Evolutionary conservation across 192 early-diverging fungal genomes (phyloP), one percentile per base, ranked within the genome.

Genomic region (Podila epigama): DNA sequence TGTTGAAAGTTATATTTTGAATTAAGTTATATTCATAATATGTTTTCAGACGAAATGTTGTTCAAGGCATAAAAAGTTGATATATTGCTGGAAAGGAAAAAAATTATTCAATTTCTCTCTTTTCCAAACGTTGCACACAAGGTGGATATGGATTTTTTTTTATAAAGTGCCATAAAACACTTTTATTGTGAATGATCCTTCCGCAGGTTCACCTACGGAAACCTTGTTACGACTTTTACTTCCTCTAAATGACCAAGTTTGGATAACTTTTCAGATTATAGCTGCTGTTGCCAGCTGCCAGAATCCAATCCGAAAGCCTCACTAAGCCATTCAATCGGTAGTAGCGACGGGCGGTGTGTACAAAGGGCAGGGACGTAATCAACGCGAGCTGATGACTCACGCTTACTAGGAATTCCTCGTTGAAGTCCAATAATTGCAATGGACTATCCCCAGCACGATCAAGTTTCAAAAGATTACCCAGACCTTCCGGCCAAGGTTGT

Each of bases 241-340:
- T 92, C 89, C 91, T 92, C 89, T 92, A 89, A 92, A 91, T 89
- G 88, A 87, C 84, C 89, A 89, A 92, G 91, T 91, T 92, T 90
- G 89, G 78, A 87, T 81, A 81, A 86, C 81, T 91, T 92, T 84
- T 87, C 84, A 66, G 60, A 60, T 70, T 44, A 50, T 52, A 27
- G 22, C 66, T 65, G 70, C 71, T 83, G 69, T 86, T 87, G 77
- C 78, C 82, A 81, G 84, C 80, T 73, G 63, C 70, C 32, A 60
- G 44, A 35, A 57, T 41, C 75, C 75, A 83, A 87, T 91, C 90
- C 89, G 82, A 85, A 85, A 84, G 88, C 78, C 87, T 91, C 89
- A 91, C 90, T 90, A 89, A 89, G 83, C 87, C 89, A 89, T 90
- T 90, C 89, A 89, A 91, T 91, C 88, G 86, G 89, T 91, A 90